A percentile compares a stretch with the other conserved stretches of the same genome.
phyloP scores from a whole-genome alignment of 305 asterid species.

The Solanum aculeatissimum region DNA sequence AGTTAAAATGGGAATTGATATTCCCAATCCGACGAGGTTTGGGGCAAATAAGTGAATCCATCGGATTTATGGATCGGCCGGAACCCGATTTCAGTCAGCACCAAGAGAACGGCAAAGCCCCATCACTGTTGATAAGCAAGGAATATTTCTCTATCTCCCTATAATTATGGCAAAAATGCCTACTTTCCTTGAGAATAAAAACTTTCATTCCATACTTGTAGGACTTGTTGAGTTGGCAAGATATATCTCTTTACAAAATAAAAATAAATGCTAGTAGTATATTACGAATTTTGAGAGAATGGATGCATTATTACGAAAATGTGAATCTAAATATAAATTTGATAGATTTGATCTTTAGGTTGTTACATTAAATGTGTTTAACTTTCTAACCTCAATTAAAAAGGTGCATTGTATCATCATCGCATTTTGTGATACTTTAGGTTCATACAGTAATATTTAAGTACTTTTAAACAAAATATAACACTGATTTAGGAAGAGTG shows the following conservation, averaged over 20 bases:
- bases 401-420: too few species aligned
- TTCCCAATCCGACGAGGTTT: conserved; percentile 28
- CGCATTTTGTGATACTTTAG: too few species aligned
- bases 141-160: not conserved
- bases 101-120: not conserved
- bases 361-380: too few species aligned
- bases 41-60: conserved; percentile 31
- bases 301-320: too few species aligned
- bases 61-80: not conserved
- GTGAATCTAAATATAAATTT: too few species aligned
- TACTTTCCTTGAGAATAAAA: not conserved
- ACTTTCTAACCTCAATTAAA: too few species aligned
- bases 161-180: not conserved
- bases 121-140: not conserved
- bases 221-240: not conserved
- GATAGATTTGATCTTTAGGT: too few species aligned
- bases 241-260: not conserved
- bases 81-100: not conserved
- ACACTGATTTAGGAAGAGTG: too few species aligned
- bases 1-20: conserved; percentile 8
- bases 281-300: too few species aligned
- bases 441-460: too few species aligned
- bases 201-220: not conserved
- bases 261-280: too few species aligned
- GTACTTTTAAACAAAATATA: too few species aligned